phyloP scores from a whole-genome alignment of 2,329 filamentous ascomycete species.

The Fusarium oligoseptatum region DNA sequence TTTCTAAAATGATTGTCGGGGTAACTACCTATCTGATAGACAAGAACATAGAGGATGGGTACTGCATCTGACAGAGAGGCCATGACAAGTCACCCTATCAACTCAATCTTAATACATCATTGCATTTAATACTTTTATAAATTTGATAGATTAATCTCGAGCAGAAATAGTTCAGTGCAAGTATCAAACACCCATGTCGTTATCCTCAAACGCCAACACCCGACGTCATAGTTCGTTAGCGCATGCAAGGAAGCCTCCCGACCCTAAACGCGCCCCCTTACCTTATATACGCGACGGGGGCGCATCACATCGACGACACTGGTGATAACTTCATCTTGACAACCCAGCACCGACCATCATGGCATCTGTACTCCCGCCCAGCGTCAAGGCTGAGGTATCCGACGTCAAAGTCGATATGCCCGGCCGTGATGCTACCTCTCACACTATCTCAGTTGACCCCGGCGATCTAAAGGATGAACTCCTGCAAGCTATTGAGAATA shows the following conservation, averaged over 20 bases:
- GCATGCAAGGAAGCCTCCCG: background rate
- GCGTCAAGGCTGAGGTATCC: background rate
- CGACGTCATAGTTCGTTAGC: background rate
- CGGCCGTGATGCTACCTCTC: background rate
- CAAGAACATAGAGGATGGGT: background rate
- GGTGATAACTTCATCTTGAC: background rate
- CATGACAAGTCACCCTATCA: too few species aligned
- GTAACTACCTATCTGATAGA: background rate
- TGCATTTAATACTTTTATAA: rapidly evolving
- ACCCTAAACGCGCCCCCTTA: background rate
- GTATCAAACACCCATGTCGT: background rate
- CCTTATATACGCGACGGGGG: background rate
- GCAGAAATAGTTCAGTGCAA: background rate
- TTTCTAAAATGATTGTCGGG: background rate
- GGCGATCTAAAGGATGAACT: constrained; percentile 5
- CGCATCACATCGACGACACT: background rate
- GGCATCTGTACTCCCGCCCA: background rate
- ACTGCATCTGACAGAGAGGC: background rate
- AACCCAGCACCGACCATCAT: background rate
- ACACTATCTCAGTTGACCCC: background rate
- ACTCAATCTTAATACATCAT: background rate
- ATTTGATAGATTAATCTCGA: background rate
- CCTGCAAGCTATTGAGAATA: background rate
- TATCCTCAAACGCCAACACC: background rate
- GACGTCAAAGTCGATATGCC: background rate